Evolutionary conservation across 208 protist species (phyloP).

Genomic region (Trichomonas gallinae): DNA sequence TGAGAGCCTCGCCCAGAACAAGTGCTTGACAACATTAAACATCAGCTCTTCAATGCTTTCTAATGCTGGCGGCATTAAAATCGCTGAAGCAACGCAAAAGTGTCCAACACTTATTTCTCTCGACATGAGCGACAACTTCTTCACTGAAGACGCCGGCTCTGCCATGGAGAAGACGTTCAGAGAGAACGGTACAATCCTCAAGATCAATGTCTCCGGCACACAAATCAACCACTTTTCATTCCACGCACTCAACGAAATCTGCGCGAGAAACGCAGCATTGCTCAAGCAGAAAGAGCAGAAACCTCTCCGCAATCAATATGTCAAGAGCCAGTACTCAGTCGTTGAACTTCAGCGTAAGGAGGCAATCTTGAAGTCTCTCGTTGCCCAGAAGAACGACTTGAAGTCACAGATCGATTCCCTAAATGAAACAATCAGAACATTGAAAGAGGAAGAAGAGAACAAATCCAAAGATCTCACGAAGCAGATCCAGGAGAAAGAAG

Average conservation of each 20-base stretch:
- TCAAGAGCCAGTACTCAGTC: background rate
- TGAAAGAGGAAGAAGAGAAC: background rate
- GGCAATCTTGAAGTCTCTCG: background rate
- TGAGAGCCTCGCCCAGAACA: background rate
- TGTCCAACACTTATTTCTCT: background rate
- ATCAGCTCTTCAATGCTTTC: conserved; percentile 1
- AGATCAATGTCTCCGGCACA: background rate
- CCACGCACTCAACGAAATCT: background rate
- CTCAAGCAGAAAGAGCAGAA: conserved; percentile 5
- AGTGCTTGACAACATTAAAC: background rate
- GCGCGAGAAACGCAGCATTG: background rate
- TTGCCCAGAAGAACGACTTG: background rate
- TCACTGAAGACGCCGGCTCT: background rate
- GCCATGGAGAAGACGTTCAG: background rate
- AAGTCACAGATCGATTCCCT: background rate
- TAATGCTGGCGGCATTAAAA: background rate
- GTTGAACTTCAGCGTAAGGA: background rate
- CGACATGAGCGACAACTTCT: background rate
- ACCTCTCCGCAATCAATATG: background rate
- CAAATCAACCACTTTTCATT: conserved; percentile 9
- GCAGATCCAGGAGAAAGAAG: background rate
- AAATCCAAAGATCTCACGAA: background rate
- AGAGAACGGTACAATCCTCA: background rate
- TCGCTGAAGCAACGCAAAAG: background rate
- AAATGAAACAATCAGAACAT: background rate